Evolutionary conservation across 306 rosid species (phyloP).

Genomic region (Cucurbita maxima): DNA sequence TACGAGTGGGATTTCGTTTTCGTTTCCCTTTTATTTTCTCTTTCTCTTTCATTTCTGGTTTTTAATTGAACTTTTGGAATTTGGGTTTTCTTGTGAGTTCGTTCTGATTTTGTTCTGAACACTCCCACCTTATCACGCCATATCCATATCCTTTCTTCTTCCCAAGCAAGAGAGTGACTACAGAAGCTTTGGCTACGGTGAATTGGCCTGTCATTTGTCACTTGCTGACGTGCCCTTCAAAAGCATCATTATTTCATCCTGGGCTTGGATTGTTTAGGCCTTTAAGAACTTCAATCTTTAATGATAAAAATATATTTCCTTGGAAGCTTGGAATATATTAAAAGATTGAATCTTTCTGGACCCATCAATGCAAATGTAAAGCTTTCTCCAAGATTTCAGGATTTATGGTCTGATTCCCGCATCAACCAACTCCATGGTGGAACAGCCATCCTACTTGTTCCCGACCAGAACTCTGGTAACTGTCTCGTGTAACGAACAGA

Average conservation of each 20-base stretch:
- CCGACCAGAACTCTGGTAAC: too few relatives aligned
- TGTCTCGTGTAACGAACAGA: too few relatives aligned
- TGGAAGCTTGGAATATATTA: too few relatives aligned
- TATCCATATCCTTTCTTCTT: constrained; percentile 11
- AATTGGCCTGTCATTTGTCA: background rate
- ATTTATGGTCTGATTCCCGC: too few relatives aligned
- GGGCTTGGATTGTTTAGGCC: background rate
- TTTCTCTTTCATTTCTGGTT: background rate
- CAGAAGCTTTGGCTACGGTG: background rate
- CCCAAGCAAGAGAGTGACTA: background rate
- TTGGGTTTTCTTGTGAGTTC: constrained; percentile 27
- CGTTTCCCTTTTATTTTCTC: background rate
- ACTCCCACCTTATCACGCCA: constrained; percentile 31
- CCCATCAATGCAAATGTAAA: too few relatives aligned
- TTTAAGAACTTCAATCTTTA: background rate
- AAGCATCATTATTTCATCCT: background rate
- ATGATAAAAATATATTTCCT: too few relatives aligned
- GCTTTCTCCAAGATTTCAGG: too few relatives aligned
- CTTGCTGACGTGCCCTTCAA: background rate
- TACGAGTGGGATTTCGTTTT: constrained; percentile 20
- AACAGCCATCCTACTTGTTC: too few relatives aligned
- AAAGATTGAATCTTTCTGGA: too few relatives aligned
- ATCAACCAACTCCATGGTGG: too few relatives aligned
- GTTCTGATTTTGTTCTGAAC: constrained; percentile 20
- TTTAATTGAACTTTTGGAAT: background rate